These are phyloP conservation scores for Neurospora sp. DNA, from an alignment of 2,329 filamentous ascomycete genomes.

Conservation along the genomic window DNA sequence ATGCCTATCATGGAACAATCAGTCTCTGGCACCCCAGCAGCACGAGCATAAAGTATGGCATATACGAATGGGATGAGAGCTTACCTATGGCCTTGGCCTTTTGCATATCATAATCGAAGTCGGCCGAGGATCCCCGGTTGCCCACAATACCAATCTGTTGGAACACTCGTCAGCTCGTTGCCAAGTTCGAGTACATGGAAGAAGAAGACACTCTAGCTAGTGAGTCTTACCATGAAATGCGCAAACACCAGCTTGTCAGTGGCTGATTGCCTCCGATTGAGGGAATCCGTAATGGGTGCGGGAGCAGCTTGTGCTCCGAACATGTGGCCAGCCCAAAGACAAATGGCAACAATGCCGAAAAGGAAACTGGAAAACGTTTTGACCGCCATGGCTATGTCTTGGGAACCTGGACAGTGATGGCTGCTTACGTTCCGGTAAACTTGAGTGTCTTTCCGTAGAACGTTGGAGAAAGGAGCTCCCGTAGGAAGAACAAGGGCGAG, in stretches of 20 bases:
- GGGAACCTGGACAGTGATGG: background rate
- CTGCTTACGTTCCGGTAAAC: background rate
- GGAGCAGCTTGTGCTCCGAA: background rate
- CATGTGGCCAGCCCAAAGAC: constrained; percentile 8
- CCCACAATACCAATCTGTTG: constrained; percentile 10
- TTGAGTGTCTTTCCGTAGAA: background rate
- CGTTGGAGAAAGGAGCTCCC: background rate
- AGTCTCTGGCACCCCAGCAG: background rate
- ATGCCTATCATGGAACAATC: constrained; percentile 13
- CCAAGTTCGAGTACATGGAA: background rate
- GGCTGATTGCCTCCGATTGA: background rate
- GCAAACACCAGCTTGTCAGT: constrained; percentile 8
- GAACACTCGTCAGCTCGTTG: background rate
- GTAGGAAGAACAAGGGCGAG: background rate
- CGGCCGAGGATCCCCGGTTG: constrained; percentile 5
- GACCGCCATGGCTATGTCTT: background rate
- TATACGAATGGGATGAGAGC: background rate
- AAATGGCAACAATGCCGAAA: constrained; percentile 1
- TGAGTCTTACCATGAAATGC: constrained; percentile 9
- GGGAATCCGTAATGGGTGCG: background rate
- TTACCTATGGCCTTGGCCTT: background rate
- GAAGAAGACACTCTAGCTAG: background rate
- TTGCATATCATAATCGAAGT: constrained; percentile 11
- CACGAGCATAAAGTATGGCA: background rate
- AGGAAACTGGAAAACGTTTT: background rate